Evolutionary conservation across 495 filamentous ascomycete genomes (phyloP).

Genomic region (Sabuloglossum arenarium): DNA sequence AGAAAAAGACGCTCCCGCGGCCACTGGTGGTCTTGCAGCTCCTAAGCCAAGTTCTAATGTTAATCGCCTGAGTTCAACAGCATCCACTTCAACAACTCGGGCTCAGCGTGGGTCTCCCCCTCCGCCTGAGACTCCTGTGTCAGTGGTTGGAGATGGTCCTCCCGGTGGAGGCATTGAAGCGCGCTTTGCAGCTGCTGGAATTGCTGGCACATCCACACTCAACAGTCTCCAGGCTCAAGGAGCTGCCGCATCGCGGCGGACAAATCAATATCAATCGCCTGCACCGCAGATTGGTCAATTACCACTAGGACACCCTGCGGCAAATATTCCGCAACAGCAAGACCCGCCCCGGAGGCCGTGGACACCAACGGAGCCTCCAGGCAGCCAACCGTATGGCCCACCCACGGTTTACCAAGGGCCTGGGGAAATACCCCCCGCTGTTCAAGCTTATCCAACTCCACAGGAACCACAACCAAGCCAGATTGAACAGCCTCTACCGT

Average conservation of each 20-base stretch:
- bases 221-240: constrained; percentile 63
- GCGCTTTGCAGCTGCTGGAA: constrained; percentile 71
- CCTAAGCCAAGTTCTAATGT: not conserved
- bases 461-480: constrained; percentile 13
- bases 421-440: constrained; percentile 28
- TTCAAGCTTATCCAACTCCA: constrained; percentile 13
- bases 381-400: constrained; percentile 72
- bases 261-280: constrained; percentile 41
- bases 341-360: constrained; percentile 49
- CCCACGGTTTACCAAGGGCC: constrained; percentile 83
- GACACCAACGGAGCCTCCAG: constrained; percentile 89
- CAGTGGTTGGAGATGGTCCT: constrained; percentile 37
- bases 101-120: constrained; percentile 86
- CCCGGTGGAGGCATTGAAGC: constrained; percentile 67
- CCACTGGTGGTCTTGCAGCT: not conserved
- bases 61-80: constrained; percentile 1
- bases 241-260: constrained; percentile 56
- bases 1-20: constrained; percentile 1
- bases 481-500: constrained; percentile 8
- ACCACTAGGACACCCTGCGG: not conserved
- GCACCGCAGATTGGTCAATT: not conserved
- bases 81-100: constrained; percentile 53
- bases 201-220: constrained; percentile 64
- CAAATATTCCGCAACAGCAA: constrained; percentile 12
- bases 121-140: constrained; percentile 81